Evolutionary conservation across 768 basidiomycete genomes (phyloP), one percentile per base, ranked within the genome.

Genomic region (Lentinula sp.): DNA sequence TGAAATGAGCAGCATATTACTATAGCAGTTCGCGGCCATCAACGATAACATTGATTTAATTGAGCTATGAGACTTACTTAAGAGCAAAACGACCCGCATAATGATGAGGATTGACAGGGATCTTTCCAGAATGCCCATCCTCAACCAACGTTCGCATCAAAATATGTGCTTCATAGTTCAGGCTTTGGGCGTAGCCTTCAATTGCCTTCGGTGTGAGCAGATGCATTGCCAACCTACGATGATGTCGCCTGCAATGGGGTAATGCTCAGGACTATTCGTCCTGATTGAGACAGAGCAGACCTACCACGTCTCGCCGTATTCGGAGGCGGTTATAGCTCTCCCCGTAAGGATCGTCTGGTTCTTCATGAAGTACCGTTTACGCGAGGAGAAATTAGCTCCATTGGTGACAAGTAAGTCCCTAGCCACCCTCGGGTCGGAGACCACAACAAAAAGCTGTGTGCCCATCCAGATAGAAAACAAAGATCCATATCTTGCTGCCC

Each of bases 391-490:
- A 5, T 65, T 63, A 11, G 66, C 63, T 31, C 70, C 70, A 51
- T 69, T 63, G 18, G 64, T 65, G 7, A 70, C 67, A 1, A 70
- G 64, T 4, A 71, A 60, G 50, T 71, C 70, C 4, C 65, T 62
- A 4, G 66, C 70, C 23, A 69, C 65, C 8, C 45, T 48, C 32
- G 70, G 63, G 57, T 70, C 66, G 34, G 66, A 67, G 13, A 71
- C 60, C 18, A 71, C 65, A 52, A 71, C 66, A 32, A 70, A 61
- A 39, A 71, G 67, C 57, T 69, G 68, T 51, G 64, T 59, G 15
- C 70, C 70, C 66, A 71, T 65, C 63, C 64, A 68, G n/a, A 71
- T 63, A 35, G 67, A 67, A 62, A 60, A 70, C 2, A 71, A 52
- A 23, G 64, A 52, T 7, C 68, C 68, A 53, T 60, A 69, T 46